These are phyloP conservation scores for Lasiodiplodia citricola DNA, from an alignment of 2,329 filamentous ascomycete species.

Conservation along the genomic window DNA sequence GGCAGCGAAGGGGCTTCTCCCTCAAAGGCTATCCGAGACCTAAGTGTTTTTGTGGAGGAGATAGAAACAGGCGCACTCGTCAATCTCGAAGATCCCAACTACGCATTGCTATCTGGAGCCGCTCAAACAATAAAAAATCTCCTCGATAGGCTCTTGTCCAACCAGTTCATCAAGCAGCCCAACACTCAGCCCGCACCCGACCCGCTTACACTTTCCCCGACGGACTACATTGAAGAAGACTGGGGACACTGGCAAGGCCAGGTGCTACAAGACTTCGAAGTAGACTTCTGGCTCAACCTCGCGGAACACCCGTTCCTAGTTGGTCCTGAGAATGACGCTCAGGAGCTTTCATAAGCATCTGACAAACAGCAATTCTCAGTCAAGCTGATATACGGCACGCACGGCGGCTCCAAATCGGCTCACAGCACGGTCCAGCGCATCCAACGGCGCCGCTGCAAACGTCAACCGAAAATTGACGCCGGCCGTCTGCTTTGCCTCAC, in stretches of 20 bases:
- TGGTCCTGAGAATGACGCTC: background rate
- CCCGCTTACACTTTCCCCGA: background rate
- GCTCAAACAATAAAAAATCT: conserved; percentile 13
- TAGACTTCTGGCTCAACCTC: conserved; percentile 12
- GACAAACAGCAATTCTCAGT: no score
- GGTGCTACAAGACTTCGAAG: background rate
- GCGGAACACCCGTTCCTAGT: conserved; percentile 11
- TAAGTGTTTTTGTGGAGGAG: conserved; percentile 41
- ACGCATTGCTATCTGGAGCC: conserved; percentile 7
- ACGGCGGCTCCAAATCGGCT: conserved; percentile 6
- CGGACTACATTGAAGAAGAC: background rate
- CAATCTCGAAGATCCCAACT: conserved; percentile 7
- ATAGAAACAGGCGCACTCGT: conserved; percentile 35
- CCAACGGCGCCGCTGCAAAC: conserved; percentile 23
- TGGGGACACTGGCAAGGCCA: background rate
- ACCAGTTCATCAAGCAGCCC: background rate
- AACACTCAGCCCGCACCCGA: background rate
- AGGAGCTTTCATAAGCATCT: background rate
- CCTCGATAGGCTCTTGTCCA: background rate
- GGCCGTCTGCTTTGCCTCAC: no score
- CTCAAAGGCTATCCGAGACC: conserved; percentile 35
- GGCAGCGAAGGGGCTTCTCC: background rate
- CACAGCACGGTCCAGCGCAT: conserved; percentile 7
- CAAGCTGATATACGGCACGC: background rate
- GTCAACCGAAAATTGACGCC: conserved; percentile 15